Base-by-base conservation (phyloP, 2,329 filamentous ascomycete genomes). In the Podosphaera aphanis region DNA sequence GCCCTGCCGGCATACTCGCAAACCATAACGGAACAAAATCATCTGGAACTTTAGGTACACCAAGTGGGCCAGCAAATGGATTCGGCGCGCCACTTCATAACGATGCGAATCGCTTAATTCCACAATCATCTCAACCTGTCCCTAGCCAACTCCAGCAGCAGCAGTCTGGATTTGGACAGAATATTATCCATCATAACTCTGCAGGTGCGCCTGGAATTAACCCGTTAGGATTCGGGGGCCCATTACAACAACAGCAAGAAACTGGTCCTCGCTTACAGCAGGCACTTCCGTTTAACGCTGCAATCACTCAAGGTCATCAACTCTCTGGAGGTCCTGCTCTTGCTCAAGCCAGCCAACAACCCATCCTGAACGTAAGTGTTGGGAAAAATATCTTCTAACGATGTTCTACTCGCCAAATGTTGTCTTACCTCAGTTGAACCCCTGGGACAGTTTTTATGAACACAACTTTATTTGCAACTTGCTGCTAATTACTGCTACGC, bases 1-100 rank as follows among this genome's bases (percentile, higher is more conserved):
- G 85, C 40, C 88, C 88, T 1, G 88, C 90, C 53, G 88, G 88
- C 7, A 70, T 95, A 31, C 73, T 95, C 35, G 74, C 79, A 7
- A 83, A 77, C 52, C 75, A 84, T 54, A 75, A 77, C 45, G 69
- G 71, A 29, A 70, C 67, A 33, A 66, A 71, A 35, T 65, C 70
- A n/a, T 60, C 70, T 1, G 68, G 65, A 15, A 61, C 70, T 37
- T 46, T 61, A 19, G 57, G 58, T 45, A 58, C 57, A 20, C 57
- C 59, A 2, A 56, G 51, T 53, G 59, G 59, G 11, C 57, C 58
- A 39, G 56, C 53, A 16, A 61, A 60, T 56, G 55, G 55, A 46
- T 77, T 76, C 52, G 69, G 71, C 44, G 70, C 69, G 1, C 66
- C 71, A 44, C 61, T 74, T 40, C 69, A 71, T 52, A 60, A 59